Evolutionary conservation across 2,329 filamentous ascomycete genomes (phyloP).

Genomic region (Diplodia sapinea): DNA sequence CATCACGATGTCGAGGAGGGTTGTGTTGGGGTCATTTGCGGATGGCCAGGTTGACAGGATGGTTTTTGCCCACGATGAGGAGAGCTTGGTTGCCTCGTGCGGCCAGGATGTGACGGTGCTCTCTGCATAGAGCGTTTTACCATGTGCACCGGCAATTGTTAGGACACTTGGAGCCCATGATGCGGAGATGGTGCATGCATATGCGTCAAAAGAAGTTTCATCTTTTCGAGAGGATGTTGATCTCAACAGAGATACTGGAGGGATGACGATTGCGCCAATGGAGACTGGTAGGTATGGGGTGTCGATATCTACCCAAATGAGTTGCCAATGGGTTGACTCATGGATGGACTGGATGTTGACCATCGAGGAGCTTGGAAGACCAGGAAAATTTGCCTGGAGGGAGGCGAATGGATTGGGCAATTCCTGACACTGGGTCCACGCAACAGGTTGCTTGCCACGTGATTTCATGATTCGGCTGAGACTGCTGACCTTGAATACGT

Average conservation of each 20-base stretch:
- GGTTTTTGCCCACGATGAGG: background rate
- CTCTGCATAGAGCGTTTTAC: background rate
- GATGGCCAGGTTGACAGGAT: background rate
- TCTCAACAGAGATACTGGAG: background rate
- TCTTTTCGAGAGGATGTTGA: no score
- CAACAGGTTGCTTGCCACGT: background rate
- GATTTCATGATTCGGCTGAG: background rate
- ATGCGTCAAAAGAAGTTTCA: background rate
- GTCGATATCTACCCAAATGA: background rate
- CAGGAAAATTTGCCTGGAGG: background rate
- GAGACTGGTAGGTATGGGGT: background rate
- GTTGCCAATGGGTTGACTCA: background rate
- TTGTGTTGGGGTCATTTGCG: background rate
- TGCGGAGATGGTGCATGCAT: background rate
- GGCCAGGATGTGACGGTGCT: background rate
- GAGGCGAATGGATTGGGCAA: background rate
- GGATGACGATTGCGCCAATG: background rate
- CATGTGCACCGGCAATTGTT: no score
- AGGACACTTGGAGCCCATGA: background rate
- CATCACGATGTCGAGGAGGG: background rate
- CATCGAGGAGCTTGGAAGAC: background rate
- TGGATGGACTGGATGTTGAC: rapidly evolving
- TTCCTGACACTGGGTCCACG: background rate
- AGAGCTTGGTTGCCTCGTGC: background rate
- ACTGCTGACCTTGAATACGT: background rate